These are phyloP conservation scores for Saccharomyces hybrid DNA, from an alignment of 1,139 yeast species.

Conservation along the genomic window DNA sequence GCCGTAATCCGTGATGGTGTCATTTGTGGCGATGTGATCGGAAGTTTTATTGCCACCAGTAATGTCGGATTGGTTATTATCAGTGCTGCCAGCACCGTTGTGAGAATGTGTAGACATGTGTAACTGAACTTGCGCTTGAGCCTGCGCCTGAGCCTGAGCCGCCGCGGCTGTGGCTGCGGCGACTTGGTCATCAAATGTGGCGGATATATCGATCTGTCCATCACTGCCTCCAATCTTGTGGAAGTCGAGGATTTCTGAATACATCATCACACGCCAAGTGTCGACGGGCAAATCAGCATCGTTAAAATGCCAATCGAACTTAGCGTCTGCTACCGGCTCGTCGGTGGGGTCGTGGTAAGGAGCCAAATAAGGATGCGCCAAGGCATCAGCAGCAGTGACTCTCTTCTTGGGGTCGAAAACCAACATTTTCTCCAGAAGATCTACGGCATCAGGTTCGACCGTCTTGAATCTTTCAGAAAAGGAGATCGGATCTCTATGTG, in stretches of 20 bases:
- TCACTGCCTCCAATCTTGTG: slow-evolving; percentile 43
- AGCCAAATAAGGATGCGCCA: slow-evolving; percentile 84
- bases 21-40: too few relatives aligned
- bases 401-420: slow-evolving; percentile 93
- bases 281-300: slow-evolving; percentile 97
- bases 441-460: slow-evolving; percentile 89
- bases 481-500: slow-evolving; percentile 87
- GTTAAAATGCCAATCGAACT: slow-evolving; percentile 96
- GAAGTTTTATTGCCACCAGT: not conserved
- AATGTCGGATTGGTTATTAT: slow-evolving; percentile 3
- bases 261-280: slow-evolving; percentile 99
- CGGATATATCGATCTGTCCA: slow-evolving; percentile 31
- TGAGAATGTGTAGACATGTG: slow-evolving; percentile 4
- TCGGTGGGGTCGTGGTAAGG: slow-evolving; percentile 99
- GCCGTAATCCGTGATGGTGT: slow-evolving; percentile 8
- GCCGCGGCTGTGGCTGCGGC: slow-evolving; percentile 34
- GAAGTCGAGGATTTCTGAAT: slow-evolving; percentile 91
- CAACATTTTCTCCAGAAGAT: slow-evolving; percentile 79
- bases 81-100: not conserved
- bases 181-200: slow-evolving; percentile 32
- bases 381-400: slow-evolving; percentile 84
- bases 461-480: slow-evolving; percentile 74
- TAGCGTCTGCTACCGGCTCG: slow-evolving; percentile 89
- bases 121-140: slow-evolving; percentile 18
- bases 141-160: slow-evolving; percentile 29